phyloP scores from a whole-genome alignment of 2,329 filamentous ascomycete genomes.

The Monosporascus cannonballus region DNA sequence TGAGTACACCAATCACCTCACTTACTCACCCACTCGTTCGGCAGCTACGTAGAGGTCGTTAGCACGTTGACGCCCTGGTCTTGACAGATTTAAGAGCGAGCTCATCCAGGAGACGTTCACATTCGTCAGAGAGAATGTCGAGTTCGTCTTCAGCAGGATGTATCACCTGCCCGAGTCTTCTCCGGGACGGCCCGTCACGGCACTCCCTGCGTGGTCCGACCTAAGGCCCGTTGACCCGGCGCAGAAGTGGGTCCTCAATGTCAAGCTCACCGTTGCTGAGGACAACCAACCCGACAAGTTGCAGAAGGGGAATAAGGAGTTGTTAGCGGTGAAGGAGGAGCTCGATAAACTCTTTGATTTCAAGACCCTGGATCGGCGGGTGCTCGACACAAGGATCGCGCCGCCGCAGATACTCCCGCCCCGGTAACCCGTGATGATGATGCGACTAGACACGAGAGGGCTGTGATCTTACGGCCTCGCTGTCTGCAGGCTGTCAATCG shows the following conservation, averaged over 20 bases:
- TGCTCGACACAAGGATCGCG: conserved; percentile 24
- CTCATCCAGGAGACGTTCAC: conserved; percentile 46
- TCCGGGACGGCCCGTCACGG: conserved; percentile 17
- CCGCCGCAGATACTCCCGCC: conserved; percentile 13
- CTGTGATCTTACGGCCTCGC: not conserved
- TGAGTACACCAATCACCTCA: conserved; percentile 25
- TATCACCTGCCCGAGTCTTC: conserved; percentile 31
- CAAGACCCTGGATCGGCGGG: conserved; percentile 53
- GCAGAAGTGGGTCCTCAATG: conserved; percentile 49
- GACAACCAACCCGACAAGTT: conserved; percentile 54
- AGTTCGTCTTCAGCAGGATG: conserved; percentile 46
- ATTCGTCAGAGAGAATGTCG: conserved; percentile 48
- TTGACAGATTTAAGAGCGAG: conserved; percentile 44
- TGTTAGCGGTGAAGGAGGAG: conserved; percentile 52
- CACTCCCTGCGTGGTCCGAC: conserved; percentile 40
- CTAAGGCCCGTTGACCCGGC: conserved; percentile 43
- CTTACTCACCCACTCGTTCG: not conserved
- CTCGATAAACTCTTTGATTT: conserved; percentile 86
- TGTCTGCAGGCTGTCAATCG: not conserved
- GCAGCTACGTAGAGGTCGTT: not conserved
- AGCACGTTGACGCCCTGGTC: not conserved
- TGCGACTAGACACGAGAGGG: not conserved
- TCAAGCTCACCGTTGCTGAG: conserved; percentile 48
- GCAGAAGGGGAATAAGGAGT: conserved; percentile 45
- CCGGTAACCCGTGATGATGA: not conserved